Evolutionary conservation across 2,329 filamentous ascomycete species (phyloP), one percentile per base, ranked within the genome.

Genomic region (Colletotrichum ledebouriae): DNA sequence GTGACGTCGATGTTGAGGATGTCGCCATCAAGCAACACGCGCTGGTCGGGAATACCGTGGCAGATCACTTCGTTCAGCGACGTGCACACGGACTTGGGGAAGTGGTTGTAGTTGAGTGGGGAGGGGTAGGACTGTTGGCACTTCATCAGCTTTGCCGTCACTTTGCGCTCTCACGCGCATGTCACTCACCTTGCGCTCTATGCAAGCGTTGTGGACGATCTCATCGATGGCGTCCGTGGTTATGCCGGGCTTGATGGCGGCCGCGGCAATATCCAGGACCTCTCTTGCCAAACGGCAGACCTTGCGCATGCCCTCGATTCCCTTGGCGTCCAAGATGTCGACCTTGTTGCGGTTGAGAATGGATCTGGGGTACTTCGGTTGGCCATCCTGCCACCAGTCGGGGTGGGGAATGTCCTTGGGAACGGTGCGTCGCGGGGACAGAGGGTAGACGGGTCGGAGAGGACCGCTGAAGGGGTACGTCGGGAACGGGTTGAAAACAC

Each of bases 1-100:
- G 94, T 94, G 5, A 99, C 93, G 74, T 99, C 96, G 72, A 99
- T 94, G 82, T 99, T 99, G 76, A 99, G 83, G 72, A 99, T 98
- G 76, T 99, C 96, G 70, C 96, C 96, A 73, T 99, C 95, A 71
- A 94, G 82, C 1, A 99, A 86, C 7, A 92, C 85, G 63, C 96
- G 89, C 78, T 97, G 90, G 76, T 99, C 96, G 15, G 96, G 96
- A 71, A 99, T 99, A 60, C 96, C 96, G 84, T 99, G 96, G 84
- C 96, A 99, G 79, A 99, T 98, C 72, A 97, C 92, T 81, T 99
- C 96, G 84, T 99, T 99, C 57, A 93, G 83, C 3, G 95, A 98
- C 3, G 95, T 98, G 82, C 96, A 99, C 71, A 98, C 93, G 0
- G 96, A 99, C 83, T 99, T 99, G 72, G 96, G 96, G 82, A 98